Base-by-base conservation (phyloP, 2,329 filamentous ascomycete genomes). In the Cryphonectria carpinicola region DNA sequence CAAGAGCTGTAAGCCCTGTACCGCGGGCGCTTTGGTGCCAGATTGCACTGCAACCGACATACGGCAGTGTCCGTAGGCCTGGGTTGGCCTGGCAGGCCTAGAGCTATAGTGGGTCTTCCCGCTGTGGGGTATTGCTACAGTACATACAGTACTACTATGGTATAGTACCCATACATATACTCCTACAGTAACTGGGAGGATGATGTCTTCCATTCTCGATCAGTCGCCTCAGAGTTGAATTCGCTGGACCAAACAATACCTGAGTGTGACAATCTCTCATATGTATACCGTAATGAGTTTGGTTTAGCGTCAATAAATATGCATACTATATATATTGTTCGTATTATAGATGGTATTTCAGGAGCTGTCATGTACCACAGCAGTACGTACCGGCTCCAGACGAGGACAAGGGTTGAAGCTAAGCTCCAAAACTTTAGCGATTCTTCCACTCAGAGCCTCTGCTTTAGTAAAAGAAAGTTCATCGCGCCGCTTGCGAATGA, bases 371-470 rank as follows among this genome's bases (percentile, higher is more conserved):
- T 49, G 46, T 49, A n/a, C 22, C 19, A 17, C 46, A 46, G 14
- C 17, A 19, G 14, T 19, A 19, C 39, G n/a, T 56, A 28, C 52
- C 25, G 25, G 19, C 14, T 28, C 1, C n/a, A 32, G 25, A 3
- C 11, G 25, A 46, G n/a, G 37, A 39, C 62, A 49, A 49, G 62
- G 39, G n/a, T 49, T 19, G 25, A 39, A 14, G 17, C 43, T 61
- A 35, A 19, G 25, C 46, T 39, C 25, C 56, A 52, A 32, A n/a
- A 41, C 62, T 54, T 28, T 56, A 66, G 32, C 54, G 2, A n/a
- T 19, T 64, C 68, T 67, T 58, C 71, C 71, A 72, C 54, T 68
- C 68, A 71, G 49, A 68, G 71, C 65, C 54, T 49, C 49, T 46
- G 65, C 68, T 72, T 72, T 72, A 72, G 58, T 70, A 28, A 28